phyloP scores from a whole-genome alignment of 495 filamentous ascomycete genomes.

The Daldinia vernicosa region DNA sequence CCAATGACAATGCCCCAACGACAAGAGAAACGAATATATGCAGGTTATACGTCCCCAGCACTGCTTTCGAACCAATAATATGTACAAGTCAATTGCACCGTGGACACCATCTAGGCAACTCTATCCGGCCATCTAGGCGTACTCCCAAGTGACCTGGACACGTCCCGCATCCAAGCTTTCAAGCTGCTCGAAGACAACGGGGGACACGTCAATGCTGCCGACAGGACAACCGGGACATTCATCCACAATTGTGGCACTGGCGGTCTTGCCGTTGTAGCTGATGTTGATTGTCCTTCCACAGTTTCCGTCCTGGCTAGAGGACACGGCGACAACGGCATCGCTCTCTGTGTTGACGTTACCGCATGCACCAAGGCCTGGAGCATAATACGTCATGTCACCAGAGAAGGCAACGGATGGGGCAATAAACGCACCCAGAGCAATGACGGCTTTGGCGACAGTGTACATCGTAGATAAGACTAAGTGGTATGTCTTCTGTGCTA shows the following conservation, averaged over 20 bases:
- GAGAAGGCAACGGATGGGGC: slow-evolving; percentile 35
- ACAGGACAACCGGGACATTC: slow-evolving; percentile 74
- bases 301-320: slow-evolving; percentile 52
- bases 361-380: slow-evolving; percentile 55
- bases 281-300: slow-evolving; percentile 74
- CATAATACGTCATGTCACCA: slow-evolving; percentile 58
- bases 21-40: neutral
- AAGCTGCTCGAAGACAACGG: slow-evolving; percentile 55
- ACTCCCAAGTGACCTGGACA: slow-evolving; percentile 50
- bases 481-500: neutral
- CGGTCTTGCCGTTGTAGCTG: slow-evolving; percentile 61
- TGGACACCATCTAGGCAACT: neutral
- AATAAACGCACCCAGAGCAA: slow-evolving; percentile 24
- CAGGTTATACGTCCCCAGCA: neutral
- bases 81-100: neutral
- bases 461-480: slow-evolving; percentile 19
- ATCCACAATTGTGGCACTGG: slow-evolving; percentile 69
- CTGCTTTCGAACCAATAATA: neutral
- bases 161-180: slow-evolving; percentile 46
- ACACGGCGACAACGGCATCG: slow-evolving; percentile 57
- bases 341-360: slow-evolving; percentile 50
- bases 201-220: slow-evolving; percentile 57
- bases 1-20: neutral
- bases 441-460: slow-evolving; percentile 24
- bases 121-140: slow-evolving; percentile 13